Percentiles rank a stretch among this genome's conserved stretches.
phyloP scores from a whole-genome alignment of 495 filamentous ascomycete genomes.

The Cercophora sp. region DNA sequence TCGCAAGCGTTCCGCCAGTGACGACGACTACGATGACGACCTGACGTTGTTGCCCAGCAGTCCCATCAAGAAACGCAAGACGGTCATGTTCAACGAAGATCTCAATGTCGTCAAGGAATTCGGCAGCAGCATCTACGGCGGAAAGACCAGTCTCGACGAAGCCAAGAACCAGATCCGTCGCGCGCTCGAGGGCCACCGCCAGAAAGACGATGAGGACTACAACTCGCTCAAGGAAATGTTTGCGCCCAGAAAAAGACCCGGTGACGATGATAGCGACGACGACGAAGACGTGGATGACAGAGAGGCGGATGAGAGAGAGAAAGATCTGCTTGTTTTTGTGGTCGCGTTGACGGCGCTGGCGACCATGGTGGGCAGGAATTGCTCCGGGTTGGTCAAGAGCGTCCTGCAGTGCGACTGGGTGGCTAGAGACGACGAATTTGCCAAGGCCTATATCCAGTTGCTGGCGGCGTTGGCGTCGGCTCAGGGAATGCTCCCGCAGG shows the following conservation, averaged over 20 bases:
- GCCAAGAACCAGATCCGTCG: conserved; percentile 70
- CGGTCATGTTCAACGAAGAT: conserved; percentile 70
- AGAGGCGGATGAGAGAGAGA: conserved; percentile 23
- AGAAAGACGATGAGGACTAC: conserved; percentile 67
- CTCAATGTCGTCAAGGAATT: conserved; percentile 61
- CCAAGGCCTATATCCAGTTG: conserved; percentile 74
- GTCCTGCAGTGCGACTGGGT: conserved; percentile 78
- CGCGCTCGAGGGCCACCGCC: conserved; percentile 64
- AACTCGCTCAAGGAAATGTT: conserved; percentile 70
- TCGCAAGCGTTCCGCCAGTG: conserved; percentile 39
- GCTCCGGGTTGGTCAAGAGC: conserved; percentile 67
- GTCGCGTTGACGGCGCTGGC: conserved; percentile 71
- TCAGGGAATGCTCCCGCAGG: conserved; percentile 53
- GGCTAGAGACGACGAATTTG: conserved; percentile 74
- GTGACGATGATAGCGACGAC: conserved; percentile 25
- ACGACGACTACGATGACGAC: conserved; percentile 37
- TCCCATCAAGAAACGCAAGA: conserved; percentile 50
- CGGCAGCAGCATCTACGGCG: conserved; percentile 12
- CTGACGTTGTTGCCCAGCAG: conserved; percentile 44
- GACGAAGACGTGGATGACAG: conserved; percentile 28
- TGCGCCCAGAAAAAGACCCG: conserved; percentile 25
- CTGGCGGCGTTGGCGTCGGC: conserved; percentile 76
- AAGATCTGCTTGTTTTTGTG: conserved; percentile 67
- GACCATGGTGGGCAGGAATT: conserved; percentile 64
- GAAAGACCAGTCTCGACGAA: conserved; percentile 42